Conservation (phyloP, 2,329 filamentous ascomycete species). For the Calonectria honghensis region DNA sequence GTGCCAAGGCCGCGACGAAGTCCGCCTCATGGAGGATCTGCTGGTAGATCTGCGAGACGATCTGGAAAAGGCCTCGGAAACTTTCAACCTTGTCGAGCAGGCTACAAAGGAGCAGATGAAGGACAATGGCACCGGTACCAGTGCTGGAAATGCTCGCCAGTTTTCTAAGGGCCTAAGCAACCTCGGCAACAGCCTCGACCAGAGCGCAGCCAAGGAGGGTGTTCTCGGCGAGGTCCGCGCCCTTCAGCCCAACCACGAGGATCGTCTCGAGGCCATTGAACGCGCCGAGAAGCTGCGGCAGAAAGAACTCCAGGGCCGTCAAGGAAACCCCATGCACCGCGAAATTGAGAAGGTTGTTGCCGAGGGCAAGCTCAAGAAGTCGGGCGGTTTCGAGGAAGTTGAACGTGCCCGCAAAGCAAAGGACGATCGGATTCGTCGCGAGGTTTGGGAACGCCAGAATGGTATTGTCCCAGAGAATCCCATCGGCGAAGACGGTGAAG, state of each 20-base stretch:
- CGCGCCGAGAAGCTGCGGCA: slow-evolving; percentile 94
- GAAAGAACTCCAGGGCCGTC: slow-evolving; percentile 88
- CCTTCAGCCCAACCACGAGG: slow-evolving; percentile 94
- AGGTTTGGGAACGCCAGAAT: slow-evolving; percentile 83
- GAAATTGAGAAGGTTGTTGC: slow-evolving; percentile 91
- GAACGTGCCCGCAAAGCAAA: slow-evolving; percentile 89
- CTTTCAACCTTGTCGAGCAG: slow-evolving; percentile 95
- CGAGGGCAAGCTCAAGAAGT: slow-evolving; percentile 96
- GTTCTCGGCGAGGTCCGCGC: slow-evolving; percentile 95
- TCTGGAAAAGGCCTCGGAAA: slow-evolving; percentile 94
- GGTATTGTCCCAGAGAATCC: slow-evolving; percentile 69
- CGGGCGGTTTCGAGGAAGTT: slow-evolving; percentile 94
- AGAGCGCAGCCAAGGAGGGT: slow-evolving; percentile 89
- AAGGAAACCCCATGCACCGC: slow-evolving; percentile 85
- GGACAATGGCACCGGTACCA: slow-evolving; percentile 74
- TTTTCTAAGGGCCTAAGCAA: slow-evolving; percentile 74
- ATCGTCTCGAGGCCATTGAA: slow-evolving; percentile 94
- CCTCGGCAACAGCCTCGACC: slow-evolving; percentile 78
- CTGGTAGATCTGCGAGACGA: slow-evolving; percentile 95
- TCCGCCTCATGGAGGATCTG: slow-evolving; percentile 97
- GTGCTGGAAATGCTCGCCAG: slow-evolving; percentile 71
- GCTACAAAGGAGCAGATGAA: slow-evolving; percentile 99
- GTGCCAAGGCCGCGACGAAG: slow-evolving; percentile 94
- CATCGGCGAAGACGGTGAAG: slow-evolving; percentile 62
- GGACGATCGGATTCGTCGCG: slow-evolving; percentile 89